phyloP scores from a whole-genome alignment of 768 basidiomycete genomes.

The Amanita molliuscula region DNA sequence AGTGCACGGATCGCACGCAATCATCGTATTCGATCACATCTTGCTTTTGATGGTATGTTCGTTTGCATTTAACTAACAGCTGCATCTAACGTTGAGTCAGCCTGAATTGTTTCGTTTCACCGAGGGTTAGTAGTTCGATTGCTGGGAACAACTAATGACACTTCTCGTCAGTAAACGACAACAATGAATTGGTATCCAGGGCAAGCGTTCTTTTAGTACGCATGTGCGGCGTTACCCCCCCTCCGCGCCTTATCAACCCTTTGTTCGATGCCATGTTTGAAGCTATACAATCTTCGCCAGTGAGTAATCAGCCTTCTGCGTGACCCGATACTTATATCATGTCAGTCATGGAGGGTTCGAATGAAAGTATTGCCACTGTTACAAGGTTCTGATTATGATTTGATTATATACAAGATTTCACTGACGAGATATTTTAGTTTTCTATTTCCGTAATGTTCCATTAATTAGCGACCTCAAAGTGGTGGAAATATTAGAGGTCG shows the following conservation, averaged over 20 bases:
- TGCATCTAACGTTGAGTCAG: constrained; percentile 21
- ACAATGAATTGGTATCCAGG: constrained; percentile 55
- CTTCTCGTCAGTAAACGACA: constrained; percentile 48
- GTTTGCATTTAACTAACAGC: neutral
- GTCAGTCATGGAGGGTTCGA: constrained; percentile 79
- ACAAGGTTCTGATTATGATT: constrained; percentile 37
- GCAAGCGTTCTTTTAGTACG: constrained; percentile 66
- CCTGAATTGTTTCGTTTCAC: constrained; percentile 70
- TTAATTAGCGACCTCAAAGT: constrained; percentile 67
- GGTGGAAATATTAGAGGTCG: constrained; percentile 71
- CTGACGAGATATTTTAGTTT: constrained; percentile 32
- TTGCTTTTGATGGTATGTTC: constrained; percentile 64
- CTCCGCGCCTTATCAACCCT: constrained; percentile 53
- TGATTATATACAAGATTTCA: neutral
- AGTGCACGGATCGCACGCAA: constrained; percentile 68
- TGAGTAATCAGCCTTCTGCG: constrained; percentile 21
- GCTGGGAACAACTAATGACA: neutral
- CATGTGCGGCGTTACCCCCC: constrained; percentile 81
- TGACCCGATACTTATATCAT: constrained; percentile 4
- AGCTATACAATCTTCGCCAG: constrained; percentile 67
- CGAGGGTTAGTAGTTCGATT: constrained; percentile 34
- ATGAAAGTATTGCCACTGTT: constrained; percentile 80
- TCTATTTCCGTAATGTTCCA: constrained; percentile 86
- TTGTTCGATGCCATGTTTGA: constrained; percentile 66
- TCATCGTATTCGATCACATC: constrained; percentile 71